Evolutionary conservation across 2,329 filamentous ascomycete species (phyloP).

Genomic region (Aspergillus puulaauensis): DNA sequence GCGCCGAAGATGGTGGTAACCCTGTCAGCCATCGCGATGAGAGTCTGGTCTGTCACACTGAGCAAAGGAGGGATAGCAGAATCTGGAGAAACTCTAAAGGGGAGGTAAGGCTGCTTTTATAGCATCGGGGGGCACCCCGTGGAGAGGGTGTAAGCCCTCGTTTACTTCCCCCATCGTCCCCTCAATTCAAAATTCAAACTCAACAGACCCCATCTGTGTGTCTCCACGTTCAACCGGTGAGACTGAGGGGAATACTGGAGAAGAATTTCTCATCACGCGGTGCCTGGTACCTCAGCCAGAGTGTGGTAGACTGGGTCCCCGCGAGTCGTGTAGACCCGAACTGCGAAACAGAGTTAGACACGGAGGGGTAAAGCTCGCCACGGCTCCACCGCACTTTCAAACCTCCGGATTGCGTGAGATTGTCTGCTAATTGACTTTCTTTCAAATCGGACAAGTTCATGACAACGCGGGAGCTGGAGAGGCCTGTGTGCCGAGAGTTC

Average conservation of each 20-base stretch:
- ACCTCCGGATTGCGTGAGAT: background rate
- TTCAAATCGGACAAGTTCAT: too few species aligned
- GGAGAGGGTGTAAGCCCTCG: background rate
- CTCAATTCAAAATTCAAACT: background rate
- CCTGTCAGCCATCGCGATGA: background rate
- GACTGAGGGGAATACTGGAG: constrained; percentile 3
- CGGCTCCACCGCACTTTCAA: background rate
- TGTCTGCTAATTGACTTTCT: too few species aligned
- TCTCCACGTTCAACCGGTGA: constrained; percentile 6
- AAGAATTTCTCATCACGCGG: constrained; percentile 4
- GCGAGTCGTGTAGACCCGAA: too few species aligned
- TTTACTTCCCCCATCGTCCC: background rate
- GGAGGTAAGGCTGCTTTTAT: background rate
- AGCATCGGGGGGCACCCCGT: background rate
- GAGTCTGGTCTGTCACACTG: too few species aligned
- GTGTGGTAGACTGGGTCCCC: background rate
- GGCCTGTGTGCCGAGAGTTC: background rate
- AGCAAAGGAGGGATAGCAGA: background rate
- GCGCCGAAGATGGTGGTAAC: constrained; percentile 10
- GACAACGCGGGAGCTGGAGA: too few species aligned
- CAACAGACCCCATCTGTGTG: background rate
- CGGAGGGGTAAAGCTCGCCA: background rate
- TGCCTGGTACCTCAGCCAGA: background rate
- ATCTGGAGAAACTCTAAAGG: background rate
- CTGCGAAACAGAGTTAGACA: too few species aligned